Conservation (phyloP, 2,329 filamentous ascomycete genomes). For the Neofusicoccum parvum region DNA sequence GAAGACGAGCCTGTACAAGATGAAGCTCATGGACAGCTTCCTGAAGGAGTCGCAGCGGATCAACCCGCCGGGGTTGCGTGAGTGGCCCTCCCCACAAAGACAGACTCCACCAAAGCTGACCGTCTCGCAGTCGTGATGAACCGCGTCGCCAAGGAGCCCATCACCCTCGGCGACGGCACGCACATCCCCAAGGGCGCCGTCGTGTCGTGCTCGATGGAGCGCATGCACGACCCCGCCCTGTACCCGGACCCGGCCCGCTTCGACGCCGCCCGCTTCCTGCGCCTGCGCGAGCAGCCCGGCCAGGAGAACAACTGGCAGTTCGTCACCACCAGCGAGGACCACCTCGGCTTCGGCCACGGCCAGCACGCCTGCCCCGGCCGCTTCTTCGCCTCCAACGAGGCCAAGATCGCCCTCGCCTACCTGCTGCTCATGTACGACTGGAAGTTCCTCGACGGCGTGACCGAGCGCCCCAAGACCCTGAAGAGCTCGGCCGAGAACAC, state of each 20-base stretch:
- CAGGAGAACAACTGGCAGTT: constrained; percentile 22
- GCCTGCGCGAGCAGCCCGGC: constrained; percentile 21
- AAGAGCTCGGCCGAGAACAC: background rate
- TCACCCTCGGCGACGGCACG: constrained; percentile 32
- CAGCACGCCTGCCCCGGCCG: constrained; percentile 22
- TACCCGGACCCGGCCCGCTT: constrained; percentile 22
- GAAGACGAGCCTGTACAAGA: constrained; percentile 32
- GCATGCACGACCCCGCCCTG: constrained; percentile 19
- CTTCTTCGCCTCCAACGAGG: constrained; percentile 25
- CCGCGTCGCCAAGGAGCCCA: constrained; percentile 19
- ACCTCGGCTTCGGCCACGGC: constrained; percentile 26
- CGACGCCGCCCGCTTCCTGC: constrained; percentile 24
- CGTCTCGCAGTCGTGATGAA: background rate
- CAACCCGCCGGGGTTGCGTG: constrained; percentile 26
- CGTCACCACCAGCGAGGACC: constrained; percentile 24
- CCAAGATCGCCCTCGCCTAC: constrained; percentile 22
- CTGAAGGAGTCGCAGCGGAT: constrained; percentile 37
- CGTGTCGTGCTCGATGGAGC: constrained; percentile 20
- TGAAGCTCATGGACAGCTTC: constrained; percentile 36
- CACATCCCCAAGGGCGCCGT: constrained; percentile 27
- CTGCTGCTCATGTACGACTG: constrained; percentile 24
- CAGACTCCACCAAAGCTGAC: no score
- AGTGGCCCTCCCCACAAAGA: background rate
- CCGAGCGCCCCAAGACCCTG: background rate
- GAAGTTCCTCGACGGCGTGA: background rate